These are phyloP conservation scores for Metschnikowia drakensbergensis DNA, from an alignment of 805 yeast species.

Conservation along the genomic window DNA sequence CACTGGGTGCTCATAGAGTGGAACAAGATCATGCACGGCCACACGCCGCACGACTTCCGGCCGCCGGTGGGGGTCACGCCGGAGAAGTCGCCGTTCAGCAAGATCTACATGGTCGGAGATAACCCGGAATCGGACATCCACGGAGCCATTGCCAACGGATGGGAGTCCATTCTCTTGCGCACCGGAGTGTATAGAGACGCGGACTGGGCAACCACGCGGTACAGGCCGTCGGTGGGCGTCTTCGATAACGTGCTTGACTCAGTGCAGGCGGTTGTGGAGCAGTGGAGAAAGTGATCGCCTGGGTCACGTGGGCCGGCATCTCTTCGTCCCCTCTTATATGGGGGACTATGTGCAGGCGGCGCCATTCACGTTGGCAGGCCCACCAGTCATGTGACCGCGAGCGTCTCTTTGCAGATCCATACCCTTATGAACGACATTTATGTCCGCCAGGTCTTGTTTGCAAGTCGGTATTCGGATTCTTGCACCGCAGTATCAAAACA, in stretches of 20 bases:
- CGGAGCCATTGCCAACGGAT: conserved; percentile 85
- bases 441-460: too few species aligned
- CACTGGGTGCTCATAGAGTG: conserved; percentile 62
- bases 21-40: conserved; percentile 36
- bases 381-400: too few species aligned
- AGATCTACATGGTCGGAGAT: conserved; percentile 95
- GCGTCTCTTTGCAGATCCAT: too few species aligned
- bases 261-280: conserved; percentile 26
- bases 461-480: too few species aligned
- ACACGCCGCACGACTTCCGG: conserved; percentile 16
- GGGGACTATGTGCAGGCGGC: not conserved
- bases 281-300: not conserved
- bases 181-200: conserved; percentile 82
- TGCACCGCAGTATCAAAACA: too few species aligned
- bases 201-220: conserved; percentile 39
- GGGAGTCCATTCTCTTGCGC: conserved; percentile 80
- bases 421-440: too few species aligned
- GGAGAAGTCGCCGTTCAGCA: conserved; percentile 35
- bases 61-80: conserved; percentile 47
- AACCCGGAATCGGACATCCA: conserved; percentile 90
- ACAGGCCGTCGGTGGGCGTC: conserved; percentile 48
- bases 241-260: conserved; percentile 47
- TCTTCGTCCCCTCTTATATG: too few species aligned
- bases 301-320: too few species aligned
- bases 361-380: too few species aligned